These are phyloP conservation scores for Mallotus repandus DNA, from an alignment of 441 rosid species.

Conservation along the genomic window DNA sequence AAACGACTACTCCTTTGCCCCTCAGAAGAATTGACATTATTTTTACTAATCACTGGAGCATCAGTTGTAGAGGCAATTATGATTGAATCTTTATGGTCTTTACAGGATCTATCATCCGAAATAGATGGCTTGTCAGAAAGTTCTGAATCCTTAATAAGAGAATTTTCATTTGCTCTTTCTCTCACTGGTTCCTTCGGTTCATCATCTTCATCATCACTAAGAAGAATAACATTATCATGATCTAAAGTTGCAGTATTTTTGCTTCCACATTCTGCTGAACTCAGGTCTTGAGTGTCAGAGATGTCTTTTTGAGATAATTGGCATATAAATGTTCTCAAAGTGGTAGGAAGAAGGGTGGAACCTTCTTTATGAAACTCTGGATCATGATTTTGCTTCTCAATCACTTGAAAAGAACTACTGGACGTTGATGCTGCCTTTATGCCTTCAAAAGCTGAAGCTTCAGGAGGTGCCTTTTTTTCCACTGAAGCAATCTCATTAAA, in stretches of 20 bases:
- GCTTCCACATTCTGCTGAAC: constrained; percentile 28
- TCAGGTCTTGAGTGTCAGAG: constrained; percentile 26
- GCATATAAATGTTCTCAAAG: constrained; percentile 34
- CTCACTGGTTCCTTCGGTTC: constrained; percentile 46
- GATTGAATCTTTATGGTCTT: constrained; percentile 31
- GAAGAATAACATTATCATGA: constrained; percentile 57
- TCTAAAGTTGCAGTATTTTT: constrained; percentile 36
- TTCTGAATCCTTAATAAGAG: constrained; percentile 33
- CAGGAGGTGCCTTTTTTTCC: constrained; percentile 35
- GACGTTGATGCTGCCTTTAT: constrained; percentile 33
- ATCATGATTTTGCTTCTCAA: constrained; percentile 25
- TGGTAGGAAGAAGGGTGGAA: constrained; percentile 23
- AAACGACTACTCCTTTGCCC: constrained; percentile 28
- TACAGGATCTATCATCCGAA: constrained; percentile 28
- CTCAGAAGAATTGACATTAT: constrained; percentile 36
- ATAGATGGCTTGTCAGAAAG: constrained; percentile 33
- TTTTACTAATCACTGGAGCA: constrained; percentile 28
- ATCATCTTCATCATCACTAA: constrained; percentile 85
- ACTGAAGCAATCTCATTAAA: constrained; percentile 25
- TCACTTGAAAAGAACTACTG: constrained; percentile 26
- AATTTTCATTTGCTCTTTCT: constrained; percentile 36
- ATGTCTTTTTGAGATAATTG: constrained; percentile 41
- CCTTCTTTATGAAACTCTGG: constrained; percentile 31
- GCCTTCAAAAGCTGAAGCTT: constrained; percentile 34
- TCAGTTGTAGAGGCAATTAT: constrained; percentile 33